These are phyloP conservation scores for Candida pseudocylindracea DNA, from an alignment of 1,139 yeast species.

Conservation along the genomic window DNA sequence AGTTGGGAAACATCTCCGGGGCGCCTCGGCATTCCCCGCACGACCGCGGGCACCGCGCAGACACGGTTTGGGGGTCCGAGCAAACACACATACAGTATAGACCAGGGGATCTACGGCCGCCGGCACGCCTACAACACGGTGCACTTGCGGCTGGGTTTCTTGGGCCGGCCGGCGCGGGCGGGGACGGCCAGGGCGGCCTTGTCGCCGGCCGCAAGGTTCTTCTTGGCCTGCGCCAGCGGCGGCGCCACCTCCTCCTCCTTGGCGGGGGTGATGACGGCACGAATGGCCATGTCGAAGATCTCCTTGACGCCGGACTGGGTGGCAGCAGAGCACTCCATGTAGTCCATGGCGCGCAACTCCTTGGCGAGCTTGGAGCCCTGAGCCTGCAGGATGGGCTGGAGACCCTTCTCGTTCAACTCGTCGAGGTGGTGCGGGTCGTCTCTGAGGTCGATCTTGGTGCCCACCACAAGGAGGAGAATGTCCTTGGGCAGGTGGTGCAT, in stretches of 20 bases:
- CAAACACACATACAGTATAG: too few species aligned
- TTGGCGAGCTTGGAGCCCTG: conserved; percentile 52
- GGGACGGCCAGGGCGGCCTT: not conserved
- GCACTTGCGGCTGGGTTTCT: too few species aligned
- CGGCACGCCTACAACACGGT: too few species aligned
- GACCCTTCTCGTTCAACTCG: conserved; percentile 39
- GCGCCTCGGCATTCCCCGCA: too few species aligned
- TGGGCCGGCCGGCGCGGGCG: too few species aligned
- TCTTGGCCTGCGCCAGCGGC: conserved; percentile 3
- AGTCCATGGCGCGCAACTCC: conserved; percentile 51
- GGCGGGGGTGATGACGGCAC: conserved; percentile 44
- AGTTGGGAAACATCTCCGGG: too few species aligned
- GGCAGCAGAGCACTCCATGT: conserved; percentile 86
- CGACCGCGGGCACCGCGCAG: too few species aligned
- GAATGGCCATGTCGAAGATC: conserved; percentile 64
- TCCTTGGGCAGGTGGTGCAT: conserved; percentile 66
- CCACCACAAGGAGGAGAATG: conserved; percentile 56
- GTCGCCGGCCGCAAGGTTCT: not conserved
- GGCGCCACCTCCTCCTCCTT: conserved; percentile 2
- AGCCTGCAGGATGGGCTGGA: conserved; percentile 33
- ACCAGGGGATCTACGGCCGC: too few species aligned
- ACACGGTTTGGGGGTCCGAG: too few species aligned
- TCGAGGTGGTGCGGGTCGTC: conserved; percentile 64
- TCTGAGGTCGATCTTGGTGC: conserved; percentile 71
- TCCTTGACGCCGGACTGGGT: conserved; percentile 73